phyloP scores from a whole-genome alignment of 2,329 filamentous ascomycete genomes.

The Cryphonectria parasitica region DNA sequence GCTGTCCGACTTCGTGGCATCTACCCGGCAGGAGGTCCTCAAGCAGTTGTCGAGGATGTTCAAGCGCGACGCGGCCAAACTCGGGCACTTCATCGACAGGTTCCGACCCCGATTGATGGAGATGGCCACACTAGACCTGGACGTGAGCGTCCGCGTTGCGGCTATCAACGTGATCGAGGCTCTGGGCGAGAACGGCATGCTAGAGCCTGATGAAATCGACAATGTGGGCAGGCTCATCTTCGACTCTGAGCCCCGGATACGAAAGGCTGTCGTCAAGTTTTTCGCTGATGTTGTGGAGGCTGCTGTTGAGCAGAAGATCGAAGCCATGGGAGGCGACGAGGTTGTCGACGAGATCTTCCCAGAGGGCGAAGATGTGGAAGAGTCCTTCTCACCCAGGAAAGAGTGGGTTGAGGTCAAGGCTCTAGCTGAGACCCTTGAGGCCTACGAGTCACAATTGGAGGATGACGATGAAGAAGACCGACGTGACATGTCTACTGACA shows the following conservation, averaged over 20 bases:
- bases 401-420: slow-evolving; percentile 94
- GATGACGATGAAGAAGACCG: slow-evolving; percentile 55
- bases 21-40: slow-evolving; percentile 82
- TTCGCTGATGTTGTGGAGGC: slow-evolving; percentile 88
- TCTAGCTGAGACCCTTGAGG: slow-evolving; percentile 78
- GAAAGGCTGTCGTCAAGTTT: slow-evolving; percentile 87
- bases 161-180: slow-evolving; percentile 82
- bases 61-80: slow-evolving; percentile 76
- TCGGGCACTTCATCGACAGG: slow-evolving; percentile 91
- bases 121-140: slow-evolving; percentile 86
- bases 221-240: slow-evolving; percentile 86
- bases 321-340: slow-evolving; percentile 83
- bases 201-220: slow-evolving; percentile 92
- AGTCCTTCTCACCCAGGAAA: slow-evolving; percentile 68
- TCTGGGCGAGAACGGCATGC: slow-evolving; percentile 79
- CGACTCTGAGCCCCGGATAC: slow-evolving; percentile 80
- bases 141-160: slow-evolving; percentile 76
- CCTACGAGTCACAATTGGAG: slow-evolving; percentile 75
- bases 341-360: slow-evolving; percentile 74
- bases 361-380: slow-evolving; percentile 73
- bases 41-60: slow-evolving; percentile 82
- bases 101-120: slow-evolving; percentile 88
- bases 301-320: slow-evolving; percentile 75
- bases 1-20: slow-evolving; percentile 76
- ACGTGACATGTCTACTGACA: slow-evolving; percentile 55